Percentiles rank a stretch among this genome's conserved stretches.
Conservation (phyloP, 139 green algal genomes). For the Chlamydomonas sphaeroides region DNA sequence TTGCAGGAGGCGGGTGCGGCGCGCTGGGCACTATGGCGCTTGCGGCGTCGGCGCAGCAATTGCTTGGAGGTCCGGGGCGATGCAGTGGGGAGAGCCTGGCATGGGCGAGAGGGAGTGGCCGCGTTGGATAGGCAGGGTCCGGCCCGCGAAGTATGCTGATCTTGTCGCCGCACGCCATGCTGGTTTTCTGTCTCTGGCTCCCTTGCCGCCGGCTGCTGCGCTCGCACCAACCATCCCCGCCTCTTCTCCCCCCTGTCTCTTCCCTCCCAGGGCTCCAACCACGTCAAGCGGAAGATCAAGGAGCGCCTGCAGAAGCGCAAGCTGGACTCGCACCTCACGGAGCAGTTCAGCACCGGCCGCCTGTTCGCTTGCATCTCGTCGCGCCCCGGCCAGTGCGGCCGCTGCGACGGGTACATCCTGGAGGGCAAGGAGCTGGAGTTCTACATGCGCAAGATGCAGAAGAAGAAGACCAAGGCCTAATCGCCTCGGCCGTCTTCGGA, state of each 20-base stretch:
- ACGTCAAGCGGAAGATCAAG: constrained; percentile 90
- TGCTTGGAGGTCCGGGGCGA: no score
- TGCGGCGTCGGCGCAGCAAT: no score
- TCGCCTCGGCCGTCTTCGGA: background rate
- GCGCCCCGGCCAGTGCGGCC: constrained; percentile 75
- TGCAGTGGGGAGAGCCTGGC: no score
- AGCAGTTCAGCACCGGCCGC: constrained; percentile 93
- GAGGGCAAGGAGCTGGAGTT: constrained; percentile 95
- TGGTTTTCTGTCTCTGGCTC: background rate
- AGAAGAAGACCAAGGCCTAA: constrained; percentile 85
- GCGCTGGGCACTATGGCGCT: no score
- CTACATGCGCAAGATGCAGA: constrained; percentile 92
- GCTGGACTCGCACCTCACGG: constrained; percentile 85
- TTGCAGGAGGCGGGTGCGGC: no score
- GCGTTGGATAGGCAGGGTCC: no score
- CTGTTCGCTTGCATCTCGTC: constrained; percentile 86
- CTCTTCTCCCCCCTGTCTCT: no score
- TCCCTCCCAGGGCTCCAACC: constrained; percentile 86
- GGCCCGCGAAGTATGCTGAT: no score
- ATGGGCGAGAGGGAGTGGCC: no score
- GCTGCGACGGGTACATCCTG: constrained; percentile 90
- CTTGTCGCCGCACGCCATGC: background rate
- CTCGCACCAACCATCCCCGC: no score
- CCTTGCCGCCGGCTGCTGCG: no score
- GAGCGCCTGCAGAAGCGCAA: constrained; percentile 69